Evolutionary conservation across 192 early-diverging fungal genomes (phyloP).

Genomic region (Umbelopsis vinacea): DNA sequence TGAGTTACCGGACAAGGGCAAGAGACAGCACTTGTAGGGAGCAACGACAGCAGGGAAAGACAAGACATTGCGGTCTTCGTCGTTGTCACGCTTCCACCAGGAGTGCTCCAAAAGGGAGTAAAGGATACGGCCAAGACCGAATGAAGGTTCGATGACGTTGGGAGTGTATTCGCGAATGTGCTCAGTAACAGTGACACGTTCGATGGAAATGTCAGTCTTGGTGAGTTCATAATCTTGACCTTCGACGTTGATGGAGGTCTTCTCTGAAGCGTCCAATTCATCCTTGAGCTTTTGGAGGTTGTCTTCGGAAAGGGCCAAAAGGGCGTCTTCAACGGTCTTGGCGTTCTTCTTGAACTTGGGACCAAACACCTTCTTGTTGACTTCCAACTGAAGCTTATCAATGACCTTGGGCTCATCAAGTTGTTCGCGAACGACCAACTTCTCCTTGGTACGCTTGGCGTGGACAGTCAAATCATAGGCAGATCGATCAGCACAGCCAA

Average conservation of each 20-base stretch:
- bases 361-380: constrained; percentile 95
- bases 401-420: constrained; percentile 81
- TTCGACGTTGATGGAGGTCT: constrained; percentile 59
- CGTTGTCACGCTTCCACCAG: constrained; percentile 87
- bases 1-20: constrained; percentile 84
- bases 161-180: constrained; percentile 93
- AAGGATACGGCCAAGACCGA: constrained; percentile 98
- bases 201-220: constrained; percentile 41
- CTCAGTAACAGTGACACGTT: constrained; percentile 44
- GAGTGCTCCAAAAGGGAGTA: constrained; percentile 96
- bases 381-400: constrained; percentile 80
- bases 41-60: constrained; percentile 92
- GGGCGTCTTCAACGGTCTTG: constrained; percentile 82
- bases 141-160: constrained; percentile 99
- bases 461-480: constrained; percentile 97
- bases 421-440: constrained; percentile 90
- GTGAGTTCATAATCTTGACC: constrained; percentile 68
- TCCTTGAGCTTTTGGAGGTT: constrained; percentile 64
- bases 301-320: constrained; percentile 60
- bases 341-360: constrained; percentile 91
- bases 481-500: constrained; percentile 98
- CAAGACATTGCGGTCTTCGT: constrained; percentile 88
- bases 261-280: constrained; percentile 54
- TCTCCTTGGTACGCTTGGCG: constrained; percentile 85
- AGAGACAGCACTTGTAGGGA: constrained; percentile 92